A percentile compares a stretch with the other conserved stretches of the same genome.
phyloP scores from a whole-genome alignment of 306 rosid genomes.

The Mimosa pudica region DNA sequence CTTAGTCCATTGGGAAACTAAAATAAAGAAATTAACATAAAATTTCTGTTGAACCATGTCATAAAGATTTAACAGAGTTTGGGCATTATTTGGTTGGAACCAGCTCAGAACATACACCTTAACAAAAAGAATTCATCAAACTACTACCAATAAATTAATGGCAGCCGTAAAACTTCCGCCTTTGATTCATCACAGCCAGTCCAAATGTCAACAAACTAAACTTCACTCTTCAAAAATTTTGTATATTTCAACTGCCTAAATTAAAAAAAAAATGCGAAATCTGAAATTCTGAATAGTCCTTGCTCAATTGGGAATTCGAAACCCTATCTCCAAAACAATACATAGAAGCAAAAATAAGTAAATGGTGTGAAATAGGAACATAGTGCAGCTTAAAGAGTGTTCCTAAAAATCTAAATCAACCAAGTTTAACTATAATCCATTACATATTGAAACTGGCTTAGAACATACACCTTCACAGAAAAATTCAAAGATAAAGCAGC shows the following conservation, averaged over 20 bases:
- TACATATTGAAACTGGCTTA: conserved; percentile 55
- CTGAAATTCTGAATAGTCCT: not conserved
- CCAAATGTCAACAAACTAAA: not conserved
- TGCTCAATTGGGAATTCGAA: not conserved
- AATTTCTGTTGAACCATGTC: too few relatives aligned
- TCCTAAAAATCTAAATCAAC: not conserved
- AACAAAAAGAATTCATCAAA: conserved; percentile 53
- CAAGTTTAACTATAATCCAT: not conserved
- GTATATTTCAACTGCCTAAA: not conserved
- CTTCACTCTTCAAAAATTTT: not conserved
- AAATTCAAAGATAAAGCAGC: conserved; percentile 34
- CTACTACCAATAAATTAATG: conserved; percentile 3
- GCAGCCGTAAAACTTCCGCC: conserved; percentile 94
- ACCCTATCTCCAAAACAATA: not conserved
- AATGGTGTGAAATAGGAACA: not conserved
- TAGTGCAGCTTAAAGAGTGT: not conserved
- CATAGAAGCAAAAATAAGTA: not conserved
- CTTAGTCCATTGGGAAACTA: not conserved
- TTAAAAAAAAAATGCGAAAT: not conserved
- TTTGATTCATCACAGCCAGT: conserved; percentile 82
- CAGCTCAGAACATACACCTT: conserved; percentile 66
- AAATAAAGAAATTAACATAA: not conserved
- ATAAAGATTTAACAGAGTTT: too few relatives aligned
- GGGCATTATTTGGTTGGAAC: too few relatives aligned
- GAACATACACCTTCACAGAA: conserved; percentile 52